Evolutionary conservation across 2,329 filamentous ascomycete species (phyloP).

Genomic region (Fusarium sp.): DNA sequence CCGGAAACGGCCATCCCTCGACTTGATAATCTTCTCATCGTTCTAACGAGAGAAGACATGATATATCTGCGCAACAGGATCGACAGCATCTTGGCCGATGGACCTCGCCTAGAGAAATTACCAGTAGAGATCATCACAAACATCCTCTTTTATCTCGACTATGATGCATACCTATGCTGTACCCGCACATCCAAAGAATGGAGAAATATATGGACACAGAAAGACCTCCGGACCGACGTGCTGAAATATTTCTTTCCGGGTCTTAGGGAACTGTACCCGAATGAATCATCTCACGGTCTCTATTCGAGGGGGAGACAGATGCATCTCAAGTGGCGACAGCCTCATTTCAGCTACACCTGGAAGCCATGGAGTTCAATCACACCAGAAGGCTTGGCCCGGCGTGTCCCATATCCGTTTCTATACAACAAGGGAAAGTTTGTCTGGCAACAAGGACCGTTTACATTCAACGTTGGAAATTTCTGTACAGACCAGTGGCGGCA

Average conservation of each 20-base stretch:
- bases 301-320: constrained; percentile 27
- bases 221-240: constrained; percentile 36
- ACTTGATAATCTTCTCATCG: constrained; percentile 46
- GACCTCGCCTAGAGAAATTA: constrained; percentile 47
- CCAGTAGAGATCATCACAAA: constrained; percentile 49
- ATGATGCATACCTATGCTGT: constrained; percentile 49
- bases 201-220: constrained; percentile 45
- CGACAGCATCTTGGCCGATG: constrained; percentile 22
- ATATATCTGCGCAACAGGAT: constrained; percentile 46
- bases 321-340: constrained; percentile 34
- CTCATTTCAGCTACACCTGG: constrained; percentile 4
- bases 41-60: constrained; percentile 49
- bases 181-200: constrained; percentile 47
- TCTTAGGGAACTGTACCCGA: constrained; percentile 37
- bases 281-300: constrained; percentile 7
- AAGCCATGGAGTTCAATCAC: constrained; percentile 33
- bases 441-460: constrained; percentile 44
- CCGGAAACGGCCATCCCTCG: background rate
- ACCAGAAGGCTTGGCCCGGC: background rate
- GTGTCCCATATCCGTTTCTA: constrained; percentile 18
- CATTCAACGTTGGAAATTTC: constrained; percentile 48
- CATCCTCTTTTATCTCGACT: constrained; percentile 40
- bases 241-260: constrained; percentile 50
- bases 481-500: constrained; percentile 32
- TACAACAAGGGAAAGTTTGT: constrained; percentile 48